Percentiles rank a stretch among this genome's conserved stretches.
These are phyloP conservation scores for Aulographum hederae DNA, from an alignment of 2,329 filamentous ascomycete genomes.

Conservation along the genomic window DNA sequence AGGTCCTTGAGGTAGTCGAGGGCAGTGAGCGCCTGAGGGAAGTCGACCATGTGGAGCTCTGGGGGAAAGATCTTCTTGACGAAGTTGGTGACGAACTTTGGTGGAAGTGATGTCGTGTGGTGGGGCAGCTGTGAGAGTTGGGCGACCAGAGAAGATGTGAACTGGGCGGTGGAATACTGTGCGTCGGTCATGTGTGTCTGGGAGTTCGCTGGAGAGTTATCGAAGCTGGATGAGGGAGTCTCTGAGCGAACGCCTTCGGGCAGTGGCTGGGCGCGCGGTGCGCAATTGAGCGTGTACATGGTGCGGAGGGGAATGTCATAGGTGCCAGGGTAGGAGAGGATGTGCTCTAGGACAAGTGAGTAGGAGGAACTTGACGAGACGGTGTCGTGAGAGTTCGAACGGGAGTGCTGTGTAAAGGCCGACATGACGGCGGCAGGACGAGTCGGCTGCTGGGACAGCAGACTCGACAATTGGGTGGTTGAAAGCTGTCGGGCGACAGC, in stretches of 20 bases:
- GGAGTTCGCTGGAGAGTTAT: slow-evolving; percentile 17
- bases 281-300: slow-evolving; percentile 49
- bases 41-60: slow-evolving; percentile 40
- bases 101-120: slow-evolving; percentile 43
- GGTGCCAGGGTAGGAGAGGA: slow-evolving; percentile 40
- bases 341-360: slow-evolving; percentile 20
- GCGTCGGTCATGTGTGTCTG: slow-evolving; percentile 13
- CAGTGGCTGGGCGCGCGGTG: slow-evolving; percentile 26
- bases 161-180: slow-evolving; percentile 22
- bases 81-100: slow-evolving; percentile 43
- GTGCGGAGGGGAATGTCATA: slow-evolving; percentile 50
- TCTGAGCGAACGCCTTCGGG: slow-evolving; percentile 13
- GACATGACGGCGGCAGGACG: slow-evolving; percentile 1
- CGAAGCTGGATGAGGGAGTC: slow-evolving; percentile 15
- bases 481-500: too few relatives aligned
- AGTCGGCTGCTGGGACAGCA: slow-evolving; percentile 1
- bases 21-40: slow-evolving; percentile 45
- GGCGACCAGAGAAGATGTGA: slow-evolving; percentile 31
- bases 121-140: slow-evolving; percentile 40
- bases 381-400: slow-evolving; percentile 18
- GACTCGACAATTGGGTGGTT: too few relatives aligned
- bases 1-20: slow-evolving; percentile 49
- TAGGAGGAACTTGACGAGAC: slow-evolving; percentile 13
- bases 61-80: slow-evolving; percentile 39
- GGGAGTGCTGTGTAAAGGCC: slow-evolving; percentile 15